Evolutionary conservation across 768 basidiomycete genomes (phyloP), one percentile per base, ranked within the genome.

Genomic region (Xerocomus potaroensis): DNA sequence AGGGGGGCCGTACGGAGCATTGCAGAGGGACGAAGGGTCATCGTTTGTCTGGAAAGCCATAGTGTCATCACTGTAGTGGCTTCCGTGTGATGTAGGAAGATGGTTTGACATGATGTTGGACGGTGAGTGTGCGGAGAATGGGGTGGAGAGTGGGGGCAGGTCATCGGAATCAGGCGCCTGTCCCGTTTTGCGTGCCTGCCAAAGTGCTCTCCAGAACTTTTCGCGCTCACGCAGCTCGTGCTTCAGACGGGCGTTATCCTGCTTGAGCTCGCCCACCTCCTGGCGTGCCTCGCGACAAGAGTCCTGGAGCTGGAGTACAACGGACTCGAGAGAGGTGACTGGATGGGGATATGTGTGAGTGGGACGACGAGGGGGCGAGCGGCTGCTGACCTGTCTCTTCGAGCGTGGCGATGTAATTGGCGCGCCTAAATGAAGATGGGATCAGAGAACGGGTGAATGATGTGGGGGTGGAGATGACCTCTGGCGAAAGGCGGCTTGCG

Each of bases 321-420:
- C 87, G n/a, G 79, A 79, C 65, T 91, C 89, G 43, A 91, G 73
- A 58, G 81, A 90, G 19, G 85, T 90, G 55, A 91, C 88, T 85
- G 63, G 23, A 35, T n/a, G n/a, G 40, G 45, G 41, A 39, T 50
- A 57, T 59, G 48, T 32, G 50, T 47, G 47, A 23, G 30, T 23
- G 35, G 35, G 33, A 33, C 8, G 26, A 18, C 37, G 19, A 8
- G 38, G 23, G 29, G 37, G 18, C 39, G 14, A 15, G n/a, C n/a
- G n/a, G n/a, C n/a, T 11, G 55, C 60, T 49, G 51, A 78, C 79
- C 80, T 72, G 88, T 88, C 63, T 88, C 88, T 65, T 91, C 89
- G 52, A 91, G 78, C 11, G 87, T 91, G 34, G 85, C 80, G 61
- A 91, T 91, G 65, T 91, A 91, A 66, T 87, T 90, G 40, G 86